These are phyloP conservation scores for Acacia acuminata DNA, from an alignment of 306 rosid species.

Conservation along the genomic window DNA sequence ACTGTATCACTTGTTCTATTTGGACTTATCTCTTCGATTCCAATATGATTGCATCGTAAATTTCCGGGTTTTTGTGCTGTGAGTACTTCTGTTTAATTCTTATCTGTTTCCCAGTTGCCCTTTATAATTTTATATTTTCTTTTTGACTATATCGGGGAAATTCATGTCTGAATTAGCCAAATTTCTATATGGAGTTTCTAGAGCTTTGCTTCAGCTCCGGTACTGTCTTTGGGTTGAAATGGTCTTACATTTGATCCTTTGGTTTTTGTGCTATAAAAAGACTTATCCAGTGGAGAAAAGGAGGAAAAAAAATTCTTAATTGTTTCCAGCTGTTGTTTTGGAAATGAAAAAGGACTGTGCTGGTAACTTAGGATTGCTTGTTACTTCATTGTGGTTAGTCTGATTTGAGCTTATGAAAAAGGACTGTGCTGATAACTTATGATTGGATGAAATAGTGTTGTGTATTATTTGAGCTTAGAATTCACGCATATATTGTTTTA, in stretches of 20 bases:
- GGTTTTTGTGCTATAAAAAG: not conserved
- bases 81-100: not conserved
- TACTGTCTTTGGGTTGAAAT: not conserved
- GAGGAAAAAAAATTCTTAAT: not conserved
- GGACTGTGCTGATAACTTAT: not conserved
- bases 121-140: not conserved
- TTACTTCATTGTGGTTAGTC: not conserved
- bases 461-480: not conserved
- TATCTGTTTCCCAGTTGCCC: not conserved
- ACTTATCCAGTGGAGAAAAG: not conserved
- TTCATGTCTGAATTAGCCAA: not conserved
- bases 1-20: not conserved
- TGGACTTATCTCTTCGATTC: not conserved
- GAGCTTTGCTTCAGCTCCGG: not conserved
- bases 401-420: not conserved
- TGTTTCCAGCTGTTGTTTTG: not conserved
- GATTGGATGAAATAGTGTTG: not conserved
- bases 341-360: not conserved
- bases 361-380: not conserved
- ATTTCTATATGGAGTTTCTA: not conserved
- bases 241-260: not conserved
- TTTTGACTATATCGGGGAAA: not conserved
- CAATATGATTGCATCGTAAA: not conserved
- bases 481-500: not conserved
- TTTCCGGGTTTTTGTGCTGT: constrained; percentile 5